Conservation (phyloP, 1,284 basidiomycete species). For the Veloboletus limbatus region DNA sequence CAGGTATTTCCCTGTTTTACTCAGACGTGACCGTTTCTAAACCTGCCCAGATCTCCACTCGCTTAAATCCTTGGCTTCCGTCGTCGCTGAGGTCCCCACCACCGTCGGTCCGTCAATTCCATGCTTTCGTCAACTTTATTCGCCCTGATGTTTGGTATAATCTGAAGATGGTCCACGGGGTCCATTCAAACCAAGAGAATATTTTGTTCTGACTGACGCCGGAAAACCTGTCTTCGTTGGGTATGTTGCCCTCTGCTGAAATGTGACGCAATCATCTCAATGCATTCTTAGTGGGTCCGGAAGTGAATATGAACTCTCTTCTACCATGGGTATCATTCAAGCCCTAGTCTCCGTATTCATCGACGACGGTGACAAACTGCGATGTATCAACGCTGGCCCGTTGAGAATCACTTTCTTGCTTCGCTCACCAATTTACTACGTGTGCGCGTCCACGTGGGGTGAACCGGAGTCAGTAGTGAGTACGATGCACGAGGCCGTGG, state of each 20-base stretch:
- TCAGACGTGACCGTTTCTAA: not conserved
- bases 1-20: constrained; percentile 22
- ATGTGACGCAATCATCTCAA: constrained; percentile 2
- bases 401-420: constrained; percentile 84
- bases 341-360: constrained; percentile 91
- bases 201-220: constrained; percentile 91
- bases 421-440: constrained; percentile 87
- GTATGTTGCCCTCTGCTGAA: constrained; percentile 36
- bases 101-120: constrained; percentile 10
- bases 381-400: constrained; percentile 73
- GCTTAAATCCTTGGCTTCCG: constrained; percentile 14
- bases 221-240: constrained; percentile 92
- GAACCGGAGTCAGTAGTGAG: constrained; percentile 92
- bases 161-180: constrained; percentile 23
- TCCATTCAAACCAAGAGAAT: constrained; percentile 68
- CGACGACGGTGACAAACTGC: constrained; percentile 80
- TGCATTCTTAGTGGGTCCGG: constrained; percentile 44
- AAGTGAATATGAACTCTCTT: constrained; percentile 61
- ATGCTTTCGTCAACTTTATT: not conserved
- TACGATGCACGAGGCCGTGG: constrained; percentile 20
- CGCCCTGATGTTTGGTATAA: constrained; percentile 9
- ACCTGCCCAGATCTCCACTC: constrained; percentile 13
- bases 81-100: constrained; percentile 13
- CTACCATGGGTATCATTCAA: constrained; percentile 90
- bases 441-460: constrained; percentile 86